Percentiles rank a stretch among this genome's conserved stretches.
Conservation (phyloP, 495 filamentous ascomycete species). For the Aspergillus sclerotioniger region DNA sequence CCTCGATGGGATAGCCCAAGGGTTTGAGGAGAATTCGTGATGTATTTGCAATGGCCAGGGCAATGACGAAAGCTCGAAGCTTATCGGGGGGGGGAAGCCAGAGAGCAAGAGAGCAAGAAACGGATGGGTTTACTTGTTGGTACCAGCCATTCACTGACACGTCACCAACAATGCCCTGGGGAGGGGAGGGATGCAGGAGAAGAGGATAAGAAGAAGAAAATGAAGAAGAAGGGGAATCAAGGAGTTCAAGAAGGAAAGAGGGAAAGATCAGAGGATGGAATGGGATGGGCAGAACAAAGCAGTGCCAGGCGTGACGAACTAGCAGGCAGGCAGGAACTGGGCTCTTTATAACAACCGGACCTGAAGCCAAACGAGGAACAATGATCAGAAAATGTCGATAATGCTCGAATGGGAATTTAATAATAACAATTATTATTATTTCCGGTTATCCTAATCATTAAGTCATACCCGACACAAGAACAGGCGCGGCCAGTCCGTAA, state of each 20-base stretch:
- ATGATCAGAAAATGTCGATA: too few species aligned
- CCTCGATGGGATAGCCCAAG: background rate
- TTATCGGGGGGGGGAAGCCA: slow-evolving; percentile 7
- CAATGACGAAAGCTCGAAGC: slow-evolving; percentile 16
- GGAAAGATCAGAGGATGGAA: background rate
- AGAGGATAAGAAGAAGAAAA: background rate
- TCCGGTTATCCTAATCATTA: too few species aligned
- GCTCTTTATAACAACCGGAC: background rate
- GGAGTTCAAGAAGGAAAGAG: slow-evolving; percentile 1
- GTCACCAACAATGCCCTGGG: background rate
- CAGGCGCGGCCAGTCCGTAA: background rate
- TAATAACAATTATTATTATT: background rate
- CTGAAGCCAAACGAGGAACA: background rate
- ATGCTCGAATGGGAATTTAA: background rate
- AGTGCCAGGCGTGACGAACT: background rate
- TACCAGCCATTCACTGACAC: slow-evolving; percentile 14
- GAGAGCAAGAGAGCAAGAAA: background rate
- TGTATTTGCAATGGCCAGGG: slow-evolving; percentile 4
- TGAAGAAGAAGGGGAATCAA: too few species aligned
- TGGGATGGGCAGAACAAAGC: background rate
- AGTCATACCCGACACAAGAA: too few species aligned
- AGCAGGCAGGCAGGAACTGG: background rate
- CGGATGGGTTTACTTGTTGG: background rate
- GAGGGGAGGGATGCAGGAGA: too few species aligned
- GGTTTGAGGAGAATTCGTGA: background rate